Evolutionary conservation across 441 rosid genomes (phyloP), one percentile per base, ranked within the genome.

Genomic region (Croton setiger): DNA sequence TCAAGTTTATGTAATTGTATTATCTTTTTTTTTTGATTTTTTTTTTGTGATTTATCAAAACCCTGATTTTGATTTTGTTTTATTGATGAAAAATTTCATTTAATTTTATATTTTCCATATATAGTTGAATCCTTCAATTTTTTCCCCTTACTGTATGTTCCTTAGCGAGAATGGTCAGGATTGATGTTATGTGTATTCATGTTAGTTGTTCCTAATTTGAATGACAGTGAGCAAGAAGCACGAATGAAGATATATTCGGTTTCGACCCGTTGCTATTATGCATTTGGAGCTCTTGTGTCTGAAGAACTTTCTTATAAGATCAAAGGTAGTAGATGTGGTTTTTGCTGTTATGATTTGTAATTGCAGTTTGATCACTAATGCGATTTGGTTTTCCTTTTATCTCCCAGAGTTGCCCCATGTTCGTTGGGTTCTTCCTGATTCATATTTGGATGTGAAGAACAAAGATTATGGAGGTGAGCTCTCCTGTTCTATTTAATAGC

Each of bases 361-460:
- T 20, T 8, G 20, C 27, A 39, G 6, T 37, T 36, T 31, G 41
- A 51, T 17, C 17, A 43, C 48, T 56, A 60, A 51, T 55, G 60
- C 10, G 1, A 11, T 37, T 10, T 48, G 63, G n/a, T 66, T 18
- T n/a, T 44, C 20, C 64, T 61, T 27, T 41, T 53, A 15, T 27
- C n/a, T 48, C 49, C 0, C 84, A 91, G 97, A 88, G 47, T 67
- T 92, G 77, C 84, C 88, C 0, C 72, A 80, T 45, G 96, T 92
- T 57, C 84, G 96, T 5, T 92, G 97, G 97, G 97, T 92, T 72
- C 96, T 89, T 68, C 97, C 94, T 20, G 96, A 92, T 82, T 92
- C 96, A 3, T 92, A 88, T 79, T 64, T 92, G 75, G 94, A 92
- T 79, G 90, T 88, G 59, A 89, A 67, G 81, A 89, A 92, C 78